Conservation (phyloP, 495 filamentous ascomycete genomes). For the Annulohypoxylon moriforme region DNA sequence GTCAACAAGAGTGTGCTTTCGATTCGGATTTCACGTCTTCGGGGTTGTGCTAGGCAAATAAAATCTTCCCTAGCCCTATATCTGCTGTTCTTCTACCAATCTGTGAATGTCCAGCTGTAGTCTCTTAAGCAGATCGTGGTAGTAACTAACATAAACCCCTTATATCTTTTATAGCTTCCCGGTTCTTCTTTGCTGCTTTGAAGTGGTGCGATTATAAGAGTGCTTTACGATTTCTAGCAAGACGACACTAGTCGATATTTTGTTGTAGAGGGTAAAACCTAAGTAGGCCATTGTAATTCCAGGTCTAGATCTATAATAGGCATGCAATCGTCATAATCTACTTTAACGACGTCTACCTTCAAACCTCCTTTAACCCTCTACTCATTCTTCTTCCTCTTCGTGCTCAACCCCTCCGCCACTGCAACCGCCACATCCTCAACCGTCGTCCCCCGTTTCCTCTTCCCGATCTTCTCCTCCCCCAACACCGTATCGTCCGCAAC, state of each 20-base stretch:
- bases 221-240: background rate
- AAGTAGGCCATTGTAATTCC: background rate
- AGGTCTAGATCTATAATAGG: background rate
- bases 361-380: conserved; percentile 7
- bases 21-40: background rate
- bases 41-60: background rate
- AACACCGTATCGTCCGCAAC: conserved; percentile 72
- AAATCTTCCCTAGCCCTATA: background rate
- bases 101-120: background rate
- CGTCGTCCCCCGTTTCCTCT: conserved; percentile 60
- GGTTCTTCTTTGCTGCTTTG: background rate
- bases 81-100: background rate
- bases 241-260: background rate
- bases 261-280: background rate
- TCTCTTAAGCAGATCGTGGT: background rate
- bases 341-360: background rate
- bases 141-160: background rate
- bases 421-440: conserved; percentile 58
- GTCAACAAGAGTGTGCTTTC: conserved; percentile 7
- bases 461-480: conserved; percentile 67
- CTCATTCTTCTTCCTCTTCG: conserved; percentile 57
- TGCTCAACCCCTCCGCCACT: conserved; percentile 58
- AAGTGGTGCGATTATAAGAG: too few species aligned
- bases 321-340: background rate
- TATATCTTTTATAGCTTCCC: background rate